Conservation (phyloP, 2,329 filamentous ascomycete genomes). For the Colletotrichum viniferum region DNA sequence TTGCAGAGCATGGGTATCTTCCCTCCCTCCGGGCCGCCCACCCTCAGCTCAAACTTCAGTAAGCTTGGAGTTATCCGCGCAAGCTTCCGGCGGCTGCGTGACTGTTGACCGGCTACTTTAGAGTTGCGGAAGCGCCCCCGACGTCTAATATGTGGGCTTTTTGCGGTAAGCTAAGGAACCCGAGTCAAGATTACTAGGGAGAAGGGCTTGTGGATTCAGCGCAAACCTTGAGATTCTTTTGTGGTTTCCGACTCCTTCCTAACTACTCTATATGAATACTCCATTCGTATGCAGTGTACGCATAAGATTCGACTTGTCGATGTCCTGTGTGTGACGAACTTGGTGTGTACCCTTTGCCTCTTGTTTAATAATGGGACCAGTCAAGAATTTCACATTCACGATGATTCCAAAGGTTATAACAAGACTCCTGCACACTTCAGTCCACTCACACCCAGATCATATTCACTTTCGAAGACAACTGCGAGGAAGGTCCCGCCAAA, state of each 20-base stretch:
- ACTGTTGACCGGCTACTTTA: not conserved
- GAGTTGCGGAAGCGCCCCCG: not conserved
- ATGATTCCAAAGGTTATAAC: not conserved
- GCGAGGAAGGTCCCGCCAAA: accelerated
- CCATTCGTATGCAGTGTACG: no score
- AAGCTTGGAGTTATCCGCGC: not conserved
- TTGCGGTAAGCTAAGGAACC: not conserved
- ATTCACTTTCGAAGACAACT: not conserved
- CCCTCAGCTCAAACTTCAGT: not conserved
- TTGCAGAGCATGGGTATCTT: not conserved
- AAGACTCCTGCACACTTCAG: not conserved
- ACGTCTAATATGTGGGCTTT: not conserved
- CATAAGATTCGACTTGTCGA: not conserved
- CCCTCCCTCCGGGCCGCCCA: not conserved
- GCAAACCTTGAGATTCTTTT: no score
- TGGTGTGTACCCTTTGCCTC: not conserved
- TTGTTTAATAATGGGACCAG: not conserved
- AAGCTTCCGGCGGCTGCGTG: not conserved
- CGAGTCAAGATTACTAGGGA: not conserved
- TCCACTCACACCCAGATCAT: accelerated
- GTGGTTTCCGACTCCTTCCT: no score
- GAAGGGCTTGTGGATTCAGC: not conserved
- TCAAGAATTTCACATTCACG: not conserved
- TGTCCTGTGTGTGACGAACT: not conserved
- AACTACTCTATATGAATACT: no score